Base-by-base conservation (phyloP, 495 filamentous ascomycete genomes). In the Astrothelium subdiscretum region DNA sequence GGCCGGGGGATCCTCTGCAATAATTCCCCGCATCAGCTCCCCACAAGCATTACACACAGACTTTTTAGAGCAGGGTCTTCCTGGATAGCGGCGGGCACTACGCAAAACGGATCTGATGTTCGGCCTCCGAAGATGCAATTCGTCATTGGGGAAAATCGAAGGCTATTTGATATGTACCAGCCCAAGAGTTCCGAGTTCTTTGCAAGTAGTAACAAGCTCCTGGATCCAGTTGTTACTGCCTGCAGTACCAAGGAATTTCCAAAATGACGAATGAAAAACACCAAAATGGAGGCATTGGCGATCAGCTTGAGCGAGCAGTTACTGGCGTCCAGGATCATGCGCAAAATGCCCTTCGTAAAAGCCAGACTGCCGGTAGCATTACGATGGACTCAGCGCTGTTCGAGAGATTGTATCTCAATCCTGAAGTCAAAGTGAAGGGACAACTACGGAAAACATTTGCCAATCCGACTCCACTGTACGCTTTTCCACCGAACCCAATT, bases 381-480 rank as follows among this genome's bases (percentile, higher is more conserved):
- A 74, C 73, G 29, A 82, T 87, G 65, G 81, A 83, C 0, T 75
- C 83, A 18, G 86, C 87, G 67, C 75, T 83, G 0, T 88, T 88
- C 68, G 86, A 88, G 76, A 88, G 87, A 74, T 74, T 89, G 20
- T 88, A 87, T 66, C 77, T 89, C 8, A 81, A 77, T 15, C 85
- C 84, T 5, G 79, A 84, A 64, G 83, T 81, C 64, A 63, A 66
- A 15, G 77, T 80, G 26, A 76, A 78, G 58, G 79, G 80, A 43
- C 76, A 83, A 35, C 70, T 83, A 24, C 73, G 81, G 59, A 80
- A 79, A 66, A 79, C 75, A 0, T 82, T 88, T 65, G 85, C 80
- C 10, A 89, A 88, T 63, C 86, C 87, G 4, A 89, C 87, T 2
- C 86, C 87, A 3, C 73, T 89, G 74, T 87, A 69, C 13, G 35